Evolutionary conservation across 495 filamentous ascomycete genomes (phyloP).

Genomic region (Terfezia boudieri): DNA sequence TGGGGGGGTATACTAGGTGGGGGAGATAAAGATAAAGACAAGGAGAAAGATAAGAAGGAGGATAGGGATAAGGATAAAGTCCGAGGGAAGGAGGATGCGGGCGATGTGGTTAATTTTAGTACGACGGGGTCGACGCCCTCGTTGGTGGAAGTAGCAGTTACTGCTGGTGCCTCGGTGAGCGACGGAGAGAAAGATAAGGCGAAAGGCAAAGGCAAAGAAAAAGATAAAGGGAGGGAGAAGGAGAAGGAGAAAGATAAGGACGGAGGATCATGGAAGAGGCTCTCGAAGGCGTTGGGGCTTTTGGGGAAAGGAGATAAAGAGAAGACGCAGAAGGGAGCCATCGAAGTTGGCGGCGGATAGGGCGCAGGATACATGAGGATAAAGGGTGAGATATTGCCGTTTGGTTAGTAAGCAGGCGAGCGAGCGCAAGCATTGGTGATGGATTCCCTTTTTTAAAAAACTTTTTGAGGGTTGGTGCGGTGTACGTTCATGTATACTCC

Average conservation of each 20-base stretch:
- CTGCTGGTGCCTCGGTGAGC: not conserved
- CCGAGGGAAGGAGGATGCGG: not conserved
- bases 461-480: not conserved
- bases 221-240: conserved; percentile 7
- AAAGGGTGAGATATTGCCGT: not conserved
- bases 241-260: conserved; percentile 3
- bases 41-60: conserved; percentile 18
- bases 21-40: conserved; percentile 20
- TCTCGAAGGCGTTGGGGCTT: too few relatives aligned
- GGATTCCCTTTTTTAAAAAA: not conserved
- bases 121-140: not conserved
- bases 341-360: not conserved
- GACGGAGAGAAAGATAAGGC: conserved; percentile 6
- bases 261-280: conserved; percentile 5
- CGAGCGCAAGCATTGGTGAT: not conserved
- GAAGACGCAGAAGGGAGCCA: conserved; percentile 1
- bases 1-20: conserved; percentile 24
- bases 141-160: not conserved
- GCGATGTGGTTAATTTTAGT: not conserved
- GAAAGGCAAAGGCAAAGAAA: conserved; percentile 6
- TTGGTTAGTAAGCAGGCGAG: not conserved
- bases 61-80: conserved; percentile 24
- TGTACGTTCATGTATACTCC: too few relatives aligned
- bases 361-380: not conserved
- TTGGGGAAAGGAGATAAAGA: not conserved